Percentiles rank a stretch among this genome's conserved stretches.
Conservation (phyloP, 352 stramenopile species). For the Pythium pyrilobum region DNA sequence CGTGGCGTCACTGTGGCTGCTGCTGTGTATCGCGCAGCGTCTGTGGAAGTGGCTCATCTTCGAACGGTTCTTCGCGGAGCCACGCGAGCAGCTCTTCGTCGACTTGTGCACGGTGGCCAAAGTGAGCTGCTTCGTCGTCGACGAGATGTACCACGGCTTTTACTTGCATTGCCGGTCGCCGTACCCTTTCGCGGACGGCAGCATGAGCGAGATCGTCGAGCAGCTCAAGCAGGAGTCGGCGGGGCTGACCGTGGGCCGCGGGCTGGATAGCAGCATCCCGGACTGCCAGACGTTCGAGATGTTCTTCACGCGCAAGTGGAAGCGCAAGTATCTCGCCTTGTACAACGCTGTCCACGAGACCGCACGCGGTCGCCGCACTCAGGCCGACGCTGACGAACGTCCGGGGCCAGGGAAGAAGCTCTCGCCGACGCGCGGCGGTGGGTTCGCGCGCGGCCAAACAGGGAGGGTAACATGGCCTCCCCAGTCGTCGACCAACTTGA, state of each 20-base stretch:
- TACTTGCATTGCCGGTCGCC: conserved; percentile 94
- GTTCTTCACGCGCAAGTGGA: conserved; percentile 87
- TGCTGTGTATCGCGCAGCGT: conserved; percentile 66
- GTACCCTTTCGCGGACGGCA: conserved; percentile 90
- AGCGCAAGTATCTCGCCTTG: conserved; percentile 73
- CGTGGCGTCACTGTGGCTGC: conserved; percentile 78
- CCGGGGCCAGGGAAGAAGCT: conserved; percentile 1
- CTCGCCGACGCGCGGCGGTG: conserved; percentile 6
- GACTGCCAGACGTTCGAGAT: conserved; percentile 91
- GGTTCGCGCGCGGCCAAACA: not conserved
- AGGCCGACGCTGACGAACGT: conserved; percentile 10
- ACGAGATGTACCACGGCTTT: conserved; percentile 91
- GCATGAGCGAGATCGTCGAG: conserved; percentile 89
- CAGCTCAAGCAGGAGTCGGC: conserved; percentile 90
- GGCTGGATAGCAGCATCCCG: conserved; percentile 72
- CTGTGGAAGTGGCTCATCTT: conserved; percentile 90
- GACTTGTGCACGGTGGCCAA: conserved; percentile 95
- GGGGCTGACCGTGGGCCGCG: conserved; percentile 77
- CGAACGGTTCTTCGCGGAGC: conserved; percentile 67
- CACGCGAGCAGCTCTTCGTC: conserved; percentile 79
- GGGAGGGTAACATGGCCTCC: conserved; percentile 6
- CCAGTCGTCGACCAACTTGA: conserved; percentile 5
- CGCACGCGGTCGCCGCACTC: conserved; percentile 8
- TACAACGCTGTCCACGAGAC: conserved; percentile 29
- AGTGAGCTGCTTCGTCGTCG: conserved; percentile 87